These are phyloP conservation scores for Porcisia hertigi DNA, from an alignment of 208 protist genomes.

Conservation along the genomic window DNA sequence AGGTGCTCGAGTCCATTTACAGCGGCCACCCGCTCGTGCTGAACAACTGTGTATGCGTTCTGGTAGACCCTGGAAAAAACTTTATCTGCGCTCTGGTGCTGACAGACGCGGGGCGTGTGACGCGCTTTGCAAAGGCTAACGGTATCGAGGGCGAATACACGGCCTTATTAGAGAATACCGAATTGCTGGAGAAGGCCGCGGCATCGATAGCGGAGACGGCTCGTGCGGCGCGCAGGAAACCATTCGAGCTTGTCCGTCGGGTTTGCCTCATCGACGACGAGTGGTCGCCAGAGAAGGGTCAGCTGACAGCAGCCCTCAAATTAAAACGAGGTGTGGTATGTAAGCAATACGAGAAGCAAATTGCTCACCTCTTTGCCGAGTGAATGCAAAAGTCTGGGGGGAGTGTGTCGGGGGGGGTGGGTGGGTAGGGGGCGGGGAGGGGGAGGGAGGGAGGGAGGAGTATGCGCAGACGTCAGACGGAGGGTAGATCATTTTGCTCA, in stretches of 20 bases:
- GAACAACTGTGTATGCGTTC: conserved; percentile 69
- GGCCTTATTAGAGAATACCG: conserved; percentile 32
- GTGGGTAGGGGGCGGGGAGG: background rate
- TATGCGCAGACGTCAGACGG: background rate
- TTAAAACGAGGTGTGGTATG: conserved; percentile 59
- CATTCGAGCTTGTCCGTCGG: conserved; percentile 60
- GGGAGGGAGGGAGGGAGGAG: background rate
- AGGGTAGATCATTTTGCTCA: background rate
- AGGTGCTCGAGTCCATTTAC: conserved; percentile 84
- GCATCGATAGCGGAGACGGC: conserved; percentile 42
- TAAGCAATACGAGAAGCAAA: conserved; percentile 54
- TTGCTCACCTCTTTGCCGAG: conserved; percentile 54
- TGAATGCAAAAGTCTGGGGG: conserved; percentile 12
- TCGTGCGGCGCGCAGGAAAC: conserved; percentile 26
- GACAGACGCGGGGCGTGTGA: conserved; percentile 40
- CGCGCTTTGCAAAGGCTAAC: conserved; percentile 46
- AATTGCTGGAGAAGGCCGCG: conserved; percentile 31
- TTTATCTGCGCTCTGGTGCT: conserved; percentile 62
- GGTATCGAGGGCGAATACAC: conserved; percentile 35
- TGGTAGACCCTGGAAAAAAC: conserved; percentile 68
- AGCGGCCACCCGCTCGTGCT: conserved; percentile 48
- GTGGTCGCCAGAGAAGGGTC: conserved; percentile 83
- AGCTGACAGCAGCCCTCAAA: conserved; percentile 78
- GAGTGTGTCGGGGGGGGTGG: background rate
- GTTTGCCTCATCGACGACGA: conserved; percentile 59